Conservation (phyloP, 352 stramenopile species). For the Globisporangium acanthophoron region DNA sequence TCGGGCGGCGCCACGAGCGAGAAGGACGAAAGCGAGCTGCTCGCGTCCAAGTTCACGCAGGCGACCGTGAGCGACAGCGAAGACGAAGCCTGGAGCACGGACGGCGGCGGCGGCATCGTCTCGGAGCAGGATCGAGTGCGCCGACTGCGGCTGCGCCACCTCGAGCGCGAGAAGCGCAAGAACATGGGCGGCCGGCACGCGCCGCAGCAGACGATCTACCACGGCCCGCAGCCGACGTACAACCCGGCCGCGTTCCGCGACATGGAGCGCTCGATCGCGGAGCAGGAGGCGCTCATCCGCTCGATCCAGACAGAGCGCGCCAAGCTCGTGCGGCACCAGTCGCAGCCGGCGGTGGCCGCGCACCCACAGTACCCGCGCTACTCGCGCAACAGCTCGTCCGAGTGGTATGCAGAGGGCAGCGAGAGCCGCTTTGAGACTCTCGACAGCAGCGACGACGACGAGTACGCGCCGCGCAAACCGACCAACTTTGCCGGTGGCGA, state of each 20-base stretch:
- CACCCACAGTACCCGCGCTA: conserved; percentile 5
- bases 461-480: neutral
- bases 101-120: conserved; percentile 3
- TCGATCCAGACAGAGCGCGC: conserved; percentile 30
- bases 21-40: conserved; percentile 14
- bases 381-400: conserved; percentile 2
- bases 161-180: conserved; percentile 35
- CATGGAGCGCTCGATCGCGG: conserved; percentile 51
- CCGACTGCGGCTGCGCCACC: conserved; percentile 26
- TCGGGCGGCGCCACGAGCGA: conserved; percentile 13
- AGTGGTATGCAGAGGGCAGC: conserved; percentile 1
- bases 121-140: conserved; percentile 21
- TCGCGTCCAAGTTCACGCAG: conserved; percentile 13
- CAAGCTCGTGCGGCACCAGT: conserved; percentile 9
- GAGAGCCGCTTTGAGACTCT: conserved; percentile 11
- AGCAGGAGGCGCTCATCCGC: conserved; percentile 45
- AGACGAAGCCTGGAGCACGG: conserved; percentile 13
- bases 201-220: conserved; percentile 9
- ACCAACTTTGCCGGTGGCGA: neutral
- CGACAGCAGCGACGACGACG: conserved; percentile 12
- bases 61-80: conserved; percentile 14
- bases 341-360: neutral
- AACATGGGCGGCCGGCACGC: conserved; percentile 7
- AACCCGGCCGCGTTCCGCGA: conserved; percentile 26
- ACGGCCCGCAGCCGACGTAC: conserved; percentile 8